These are phyloP conservation scores for Cyberlindnera japonica DNA, from an alignment of 805 yeast species.

Conservation along the genomic window DNA sequence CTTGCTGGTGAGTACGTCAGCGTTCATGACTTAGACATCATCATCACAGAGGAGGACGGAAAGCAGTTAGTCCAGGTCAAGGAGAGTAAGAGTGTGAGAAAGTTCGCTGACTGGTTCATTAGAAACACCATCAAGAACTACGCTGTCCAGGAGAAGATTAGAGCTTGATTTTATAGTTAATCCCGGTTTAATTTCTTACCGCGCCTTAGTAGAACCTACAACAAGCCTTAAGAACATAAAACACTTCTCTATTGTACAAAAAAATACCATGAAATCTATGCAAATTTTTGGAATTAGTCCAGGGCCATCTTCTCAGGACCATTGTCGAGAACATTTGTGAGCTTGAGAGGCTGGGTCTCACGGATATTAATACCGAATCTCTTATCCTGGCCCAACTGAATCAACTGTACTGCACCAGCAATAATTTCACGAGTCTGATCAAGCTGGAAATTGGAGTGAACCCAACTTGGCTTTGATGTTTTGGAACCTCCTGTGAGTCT, in stretches of 20 bases:
- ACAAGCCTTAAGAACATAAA: too few species aligned
- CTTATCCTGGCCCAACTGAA: constrained; percentile 58
- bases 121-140: constrained; percentile 45
- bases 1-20: constrained; percentile 38
- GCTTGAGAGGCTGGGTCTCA: constrained; percentile 57
- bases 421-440: constrained; percentile 39
- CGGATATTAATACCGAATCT: constrained; percentile 66
- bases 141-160: constrained; percentile 37
- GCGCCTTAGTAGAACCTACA: too few species aligned
- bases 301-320: constrained; percentile 12
- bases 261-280: not conserved
- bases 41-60: constrained; percentile 35
- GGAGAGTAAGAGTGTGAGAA: constrained; percentile 42
- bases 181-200: too few species aligned
- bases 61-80: constrained; percentile 37
- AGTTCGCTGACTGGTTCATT: constrained; percentile 48
- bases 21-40: constrained; percentile 43
- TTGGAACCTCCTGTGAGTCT: constrained; percentile 78
- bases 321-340: constrained; percentile 13
- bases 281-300: constrained; percentile 8
- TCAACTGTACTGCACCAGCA: constrained; percentile 50
- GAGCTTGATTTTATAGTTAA: constrained; percentile 5
- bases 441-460: constrained; percentile 73
- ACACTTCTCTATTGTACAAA: not conserved
- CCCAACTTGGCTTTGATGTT: constrained; percentile 77